phyloP scores from a whole-genome alignment of 257 asterid genomes.

The Primulina eburnea region DNA sequence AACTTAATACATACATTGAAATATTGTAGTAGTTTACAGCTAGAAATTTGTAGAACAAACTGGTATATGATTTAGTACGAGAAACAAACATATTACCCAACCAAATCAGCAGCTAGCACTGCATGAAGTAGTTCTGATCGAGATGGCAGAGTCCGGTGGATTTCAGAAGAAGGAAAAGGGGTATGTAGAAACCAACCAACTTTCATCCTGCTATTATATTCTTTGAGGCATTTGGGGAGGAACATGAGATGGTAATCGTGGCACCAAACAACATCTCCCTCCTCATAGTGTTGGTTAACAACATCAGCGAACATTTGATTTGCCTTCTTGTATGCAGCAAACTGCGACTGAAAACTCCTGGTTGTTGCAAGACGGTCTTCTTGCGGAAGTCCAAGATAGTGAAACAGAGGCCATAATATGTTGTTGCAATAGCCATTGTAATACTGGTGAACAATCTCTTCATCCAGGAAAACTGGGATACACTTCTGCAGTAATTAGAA shows the following conservation, averaged over 20 bases:
- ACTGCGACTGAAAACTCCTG: constrained; percentile 88
- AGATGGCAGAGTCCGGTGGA: constrained; percentile 90
- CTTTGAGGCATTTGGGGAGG: constrained; percentile 81
- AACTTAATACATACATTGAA: not conserved
- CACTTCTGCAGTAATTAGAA: constrained; percentile 56
- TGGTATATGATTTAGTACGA: constrained; percentile 2
- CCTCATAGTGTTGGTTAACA: constrained; percentile 66
- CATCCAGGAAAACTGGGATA: constrained; percentile 90
- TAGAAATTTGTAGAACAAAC: constrained; percentile 7
- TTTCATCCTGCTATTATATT: constrained; percentile 69
- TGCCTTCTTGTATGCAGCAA: constrained; percentile 79
- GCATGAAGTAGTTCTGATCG: constrained; percentile 81
- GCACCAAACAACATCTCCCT: constrained; percentile 96
- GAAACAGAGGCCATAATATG: constrained; percentile 89
- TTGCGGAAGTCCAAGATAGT: constrained; percentile 93
- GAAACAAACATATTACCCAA: constrained; percentile 54
- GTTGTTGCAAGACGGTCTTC: constrained; percentile 94
- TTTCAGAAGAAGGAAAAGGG: constrained; percentile 95
- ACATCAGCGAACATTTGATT: constrained; percentile 96
- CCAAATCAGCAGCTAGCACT: constrained; percentile 86
- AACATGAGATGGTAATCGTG: constrained; percentile 97
- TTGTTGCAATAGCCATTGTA: constrained; percentile 95
- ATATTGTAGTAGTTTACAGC: constrained; percentile 11
- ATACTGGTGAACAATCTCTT: constrained; percentile 87
- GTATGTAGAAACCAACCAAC: constrained; percentile 98